These are phyloP conservation scores for Mytilinidion resinicola DNA, from an alignment of 495 filamentous ascomycete genomes.

Conservation along the genomic window DNA sequence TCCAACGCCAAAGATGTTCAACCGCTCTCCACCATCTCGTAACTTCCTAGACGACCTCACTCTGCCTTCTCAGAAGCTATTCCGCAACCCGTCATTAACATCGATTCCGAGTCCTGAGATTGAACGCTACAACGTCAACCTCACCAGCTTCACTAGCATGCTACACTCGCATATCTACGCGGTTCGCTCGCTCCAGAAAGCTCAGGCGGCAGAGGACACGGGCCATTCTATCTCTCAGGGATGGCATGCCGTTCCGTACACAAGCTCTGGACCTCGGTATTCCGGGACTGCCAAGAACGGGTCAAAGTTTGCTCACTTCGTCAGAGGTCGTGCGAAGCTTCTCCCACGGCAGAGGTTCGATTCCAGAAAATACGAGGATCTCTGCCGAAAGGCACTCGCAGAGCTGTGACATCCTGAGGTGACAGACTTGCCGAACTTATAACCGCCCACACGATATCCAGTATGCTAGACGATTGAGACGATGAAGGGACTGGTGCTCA, in stretches of 20 bases:
- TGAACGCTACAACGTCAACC: constrained; percentile 1
- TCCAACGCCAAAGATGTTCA: neutral
- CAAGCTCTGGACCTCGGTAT: too few species aligned
- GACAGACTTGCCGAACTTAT: too few species aligned
- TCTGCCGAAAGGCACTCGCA: constrained; percentile 18
- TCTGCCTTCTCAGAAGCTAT: neutral
- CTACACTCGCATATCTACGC: neutral
- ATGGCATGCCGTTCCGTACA: too few species aligned
- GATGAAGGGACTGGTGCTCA: too few species aligned
- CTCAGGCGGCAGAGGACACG: neutral
- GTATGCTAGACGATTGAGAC: too few species aligned
- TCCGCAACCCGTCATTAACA: neutral
- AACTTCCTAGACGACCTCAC: constrained; percentile 3
- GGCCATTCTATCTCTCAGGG: neutral
- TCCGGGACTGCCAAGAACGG: too few species aligned
- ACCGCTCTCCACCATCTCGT: constrained; percentile 2
- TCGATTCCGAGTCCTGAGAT: constrained; percentile 1
- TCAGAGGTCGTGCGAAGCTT: constrained; percentile 1
- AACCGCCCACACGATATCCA: too few species aligned
- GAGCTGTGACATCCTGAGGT: constrained; percentile 10
- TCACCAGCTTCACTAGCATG: neutral
- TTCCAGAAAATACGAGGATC: constrained; percentile 5
- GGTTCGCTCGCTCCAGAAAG: neutral
- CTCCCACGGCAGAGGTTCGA: constrained; percentile 16
- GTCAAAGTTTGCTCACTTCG: too few species aligned